Base-by-base conservation (phyloP, 2,329 filamentous ascomycete species). In the Xylaria sp. region DNA sequence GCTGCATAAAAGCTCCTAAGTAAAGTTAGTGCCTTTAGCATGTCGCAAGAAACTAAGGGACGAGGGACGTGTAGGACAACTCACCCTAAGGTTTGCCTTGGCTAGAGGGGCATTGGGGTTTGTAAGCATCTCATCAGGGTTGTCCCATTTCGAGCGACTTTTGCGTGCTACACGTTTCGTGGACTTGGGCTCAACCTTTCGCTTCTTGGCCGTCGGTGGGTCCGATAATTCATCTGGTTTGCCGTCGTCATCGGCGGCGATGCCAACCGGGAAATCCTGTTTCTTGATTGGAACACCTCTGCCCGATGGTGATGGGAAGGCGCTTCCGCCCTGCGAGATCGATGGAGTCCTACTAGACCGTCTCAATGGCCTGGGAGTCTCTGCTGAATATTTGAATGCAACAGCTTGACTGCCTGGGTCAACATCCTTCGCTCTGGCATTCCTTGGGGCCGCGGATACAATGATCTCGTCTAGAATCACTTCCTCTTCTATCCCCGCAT, bases 31-130 rank as follows among this genome's bases (percentile, higher is more conserved):
- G 51, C 31, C 23, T n/a, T 10, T 2, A 26, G 15, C 2, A 6
- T 58, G 13, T 23, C 23, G 23, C 1, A 20, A 5, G 20, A 20
- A 57, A 23, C 15, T 4, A 49, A 9, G 51, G 11, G 17, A 61
- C 56, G 31, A 33, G 17, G 13, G 23, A 44, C 38, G 31, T 59
- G 26, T 11, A 0, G 26, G 20, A 46, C 9, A 20, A 75, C 79
- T 72, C 62, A 81, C 80, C 51, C 81, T 74, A 15, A 82, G 71
- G 17, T 80, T 78, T n/a, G 76, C 73, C 0, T 72, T 71, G 5
- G 69, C 77, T 2, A 83, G 74, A 1, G 81, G 81, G 0, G 81
- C 78, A 20, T 74, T 76, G 0, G 74, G 57, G 66, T 78, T 78
- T 3, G 80, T 79, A 28, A 80, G 76, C 68, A 83, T 80, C 65